Conservation (phyloP, 2,329 filamentous ascomycete species). For the Thelonectria blattea region DNA sequence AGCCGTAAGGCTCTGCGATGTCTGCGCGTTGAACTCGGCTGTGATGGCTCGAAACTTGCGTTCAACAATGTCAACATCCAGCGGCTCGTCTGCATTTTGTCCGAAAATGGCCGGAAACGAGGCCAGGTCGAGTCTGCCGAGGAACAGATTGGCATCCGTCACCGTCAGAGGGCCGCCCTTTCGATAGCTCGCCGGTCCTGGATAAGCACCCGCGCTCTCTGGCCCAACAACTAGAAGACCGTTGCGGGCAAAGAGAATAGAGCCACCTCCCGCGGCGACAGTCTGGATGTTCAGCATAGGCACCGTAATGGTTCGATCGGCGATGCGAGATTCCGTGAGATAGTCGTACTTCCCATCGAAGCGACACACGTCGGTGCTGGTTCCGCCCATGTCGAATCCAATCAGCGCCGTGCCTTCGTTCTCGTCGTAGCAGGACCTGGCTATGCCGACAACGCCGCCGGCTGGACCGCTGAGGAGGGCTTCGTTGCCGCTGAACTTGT, state of each 20-base stretch:
- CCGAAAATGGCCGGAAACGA: slow-evolving; percentile 76
- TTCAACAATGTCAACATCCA: slow-evolving; percentile 47
- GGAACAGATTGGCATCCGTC: slow-evolving; percentile 73
- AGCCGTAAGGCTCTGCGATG: slow-evolving; percentile 38
- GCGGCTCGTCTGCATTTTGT: slow-evolving; percentile 64
- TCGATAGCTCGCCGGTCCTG: slow-evolving; percentile 73
- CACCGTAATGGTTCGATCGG: slow-evolving; percentile 71
- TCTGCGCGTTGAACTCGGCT: slow-evolving; percentile 46
- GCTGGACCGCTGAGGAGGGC: slow-evolving; percentile 73
- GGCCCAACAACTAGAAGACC: slow-evolving; percentile 74
- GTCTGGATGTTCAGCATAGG: slow-evolving; percentile 78
- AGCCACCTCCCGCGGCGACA: slow-evolving; percentile 59
- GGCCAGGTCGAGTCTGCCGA: slow-evolving; percentile 63
- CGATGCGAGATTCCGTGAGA: slow-evolving; percentile 73
- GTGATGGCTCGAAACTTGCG: slow-evolving; percentile 49
- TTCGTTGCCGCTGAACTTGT: slow-evolving; percentile 66
- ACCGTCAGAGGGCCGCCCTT: slow-evolving; percentile 75
- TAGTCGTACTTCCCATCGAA: slow-evolving; percentile 75
- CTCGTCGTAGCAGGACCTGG: slow-evolving; percentile 70
- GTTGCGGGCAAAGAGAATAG: slow-evolving; percentile 68
- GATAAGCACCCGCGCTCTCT: slow-evolving; percentile 73
- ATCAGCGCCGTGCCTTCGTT: slow-evolving; percentile 69
- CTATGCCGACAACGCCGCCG: slow-evolving; percentile 75
- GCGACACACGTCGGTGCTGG: slow-evolving; percentile 72
- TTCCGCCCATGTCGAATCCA: slow-evolving; percentile 60